Percentiles rank a stretch among this genome's conserved stretches.
These are phyloP conservation scores for Melanogaster broomeanus DNA, from an alignment of 768 basidiomycete genomes.

Conservation along the genomic window DNA sequence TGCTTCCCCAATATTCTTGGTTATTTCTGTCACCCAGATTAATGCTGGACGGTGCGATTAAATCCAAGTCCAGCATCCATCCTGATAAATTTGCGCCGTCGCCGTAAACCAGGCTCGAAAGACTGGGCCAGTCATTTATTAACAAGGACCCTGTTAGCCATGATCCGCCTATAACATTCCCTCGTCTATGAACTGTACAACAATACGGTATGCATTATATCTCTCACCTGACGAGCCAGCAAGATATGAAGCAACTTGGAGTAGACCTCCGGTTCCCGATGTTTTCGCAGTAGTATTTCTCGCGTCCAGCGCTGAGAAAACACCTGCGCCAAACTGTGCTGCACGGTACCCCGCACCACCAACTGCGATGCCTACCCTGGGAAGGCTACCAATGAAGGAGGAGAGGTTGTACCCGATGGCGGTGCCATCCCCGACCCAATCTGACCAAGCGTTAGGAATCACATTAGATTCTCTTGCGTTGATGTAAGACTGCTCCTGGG, in stretches of 20 bases:
- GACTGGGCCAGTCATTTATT: conserved; percentile 63
- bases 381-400: conserved; percentile 41
- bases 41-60: conserved; percentile 55
- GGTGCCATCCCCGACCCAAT: conserved; percentile 60
- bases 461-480: conserved; percentile 39
- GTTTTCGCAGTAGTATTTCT: conserved; percentile 58
- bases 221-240: conserved; percentile 62
- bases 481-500: conserved; percentile 51
- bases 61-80: conserved; percentile 58
- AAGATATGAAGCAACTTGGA: conserved; percentile 73
- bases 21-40: conserved; percentile 48
- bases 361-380: conserved; percentile 62
- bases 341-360: conserved; percentile 74
- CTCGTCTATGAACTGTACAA: background rate
- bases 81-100: conserved; percentile 46
- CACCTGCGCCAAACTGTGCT: conserved; percentile 64
- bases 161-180: conserved; percentile 50
- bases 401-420: conserved; percentile 53
- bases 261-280: conserved; percentile 63
- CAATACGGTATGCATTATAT: background rate
- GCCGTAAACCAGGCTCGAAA: conserved; percentile 61
- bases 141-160: conserved; percentile 67
- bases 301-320: conserved; percentile 59
- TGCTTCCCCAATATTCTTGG: conserved; percentile 53
- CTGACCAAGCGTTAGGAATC: conserved; percentile 51